Percentiles rank a stretch among this genome's conserved stretches.
Conservation (phyloP, 371 early-diverging fungal species). For the Phascolomyces articulosus region DNA sequence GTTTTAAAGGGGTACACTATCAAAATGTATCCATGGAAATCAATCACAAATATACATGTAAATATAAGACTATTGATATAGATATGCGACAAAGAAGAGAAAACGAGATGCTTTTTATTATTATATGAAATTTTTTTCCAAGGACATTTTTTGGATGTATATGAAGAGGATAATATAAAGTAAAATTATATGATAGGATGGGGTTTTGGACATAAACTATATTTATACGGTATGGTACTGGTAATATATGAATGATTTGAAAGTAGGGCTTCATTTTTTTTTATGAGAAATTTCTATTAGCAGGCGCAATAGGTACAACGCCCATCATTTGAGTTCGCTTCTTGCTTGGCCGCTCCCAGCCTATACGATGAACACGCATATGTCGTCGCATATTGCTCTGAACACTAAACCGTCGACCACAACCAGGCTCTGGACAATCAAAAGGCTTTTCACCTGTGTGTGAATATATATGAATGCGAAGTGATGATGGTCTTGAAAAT, state of each 20-base stretch:
- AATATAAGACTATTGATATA: too few relatives aligned
- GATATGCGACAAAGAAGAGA: too few relatives aligned
- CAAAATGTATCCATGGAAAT: too few relatives aligned
- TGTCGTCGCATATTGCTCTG: slow-evolving; percentile 68
- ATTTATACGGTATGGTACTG: too few relatives aligned
- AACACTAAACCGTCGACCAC: slow-evolving; percentile 62
- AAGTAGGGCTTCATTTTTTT: background rate
- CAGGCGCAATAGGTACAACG: slow-evolving; percentile 1
- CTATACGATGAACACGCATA: slow-evolving; percentile 36
- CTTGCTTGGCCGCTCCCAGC: background rate
- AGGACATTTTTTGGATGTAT: too few relatives aligned
- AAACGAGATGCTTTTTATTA: too few relatives aligned
- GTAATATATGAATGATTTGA: background rate
- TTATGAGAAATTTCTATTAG: background rate
- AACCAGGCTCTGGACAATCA: slow-evolving; percentile 52
- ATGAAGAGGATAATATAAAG: too few relatives aligned
- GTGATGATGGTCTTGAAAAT: slow-evolving; percentile 63
- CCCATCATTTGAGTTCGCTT: background rate
- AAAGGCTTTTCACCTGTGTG: slow-evolving; percentile 74
- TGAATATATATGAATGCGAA: slow-evolving; percentile 60
- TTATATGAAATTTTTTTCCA: too few relatives aligned
- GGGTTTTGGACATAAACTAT: too few relatives aligned
- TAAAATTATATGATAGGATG: too few relatives aligned
- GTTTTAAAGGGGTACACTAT: too few relatives aligned
- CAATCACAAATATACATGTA: too few relatives aligned